Percentiles rank a stretch among this genome's conserved stretches.
Conservation (phyloP, 345 rosid species). For the Kandelia obovata region DNA sequence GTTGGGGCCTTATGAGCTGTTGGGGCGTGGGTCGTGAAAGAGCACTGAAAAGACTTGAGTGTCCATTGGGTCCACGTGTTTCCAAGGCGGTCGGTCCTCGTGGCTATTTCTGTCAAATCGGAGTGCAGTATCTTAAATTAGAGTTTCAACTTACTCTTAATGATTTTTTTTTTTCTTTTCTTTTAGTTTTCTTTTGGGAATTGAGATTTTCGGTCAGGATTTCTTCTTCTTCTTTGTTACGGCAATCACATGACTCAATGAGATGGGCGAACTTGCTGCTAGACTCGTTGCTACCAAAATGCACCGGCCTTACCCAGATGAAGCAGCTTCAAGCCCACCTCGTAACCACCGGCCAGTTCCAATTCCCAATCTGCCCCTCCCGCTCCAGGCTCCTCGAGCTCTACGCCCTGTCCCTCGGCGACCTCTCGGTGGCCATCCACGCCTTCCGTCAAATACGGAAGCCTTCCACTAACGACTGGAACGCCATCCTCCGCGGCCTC, state of each 20-base stretch:
- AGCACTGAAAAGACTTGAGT: no score
- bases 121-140: no score
- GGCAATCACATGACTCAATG: neutral
- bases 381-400: constrained; percentile 78
- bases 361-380: constrained; percentile 32
- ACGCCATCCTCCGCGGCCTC: constrained; percentile 80
- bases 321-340: constrained; percentile 72
- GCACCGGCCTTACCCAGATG: constrained; percentile 46
- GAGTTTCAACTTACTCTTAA: no score
- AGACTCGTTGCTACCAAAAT: constrained; percentile 39
- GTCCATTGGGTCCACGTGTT: no score
- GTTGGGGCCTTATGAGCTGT: no score
- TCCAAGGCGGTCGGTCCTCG: no score
- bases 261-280: constrained; percentile 33
- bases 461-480: constrained; percentile 81
- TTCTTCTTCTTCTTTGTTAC: no score
- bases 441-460: constrained; percentile 42
- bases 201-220: no score
- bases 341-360: constrained; percentile 48
- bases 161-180: no score
- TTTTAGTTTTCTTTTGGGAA: no score
- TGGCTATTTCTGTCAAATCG: no score
- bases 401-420: constrained; percentile 55
- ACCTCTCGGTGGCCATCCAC: constrained; percentile 52
- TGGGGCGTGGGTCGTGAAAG: no score